phyloP scores from a whole-genome alignment of 768 basidiomycete genomes.

The Favolaschia claudopus region DNA sequence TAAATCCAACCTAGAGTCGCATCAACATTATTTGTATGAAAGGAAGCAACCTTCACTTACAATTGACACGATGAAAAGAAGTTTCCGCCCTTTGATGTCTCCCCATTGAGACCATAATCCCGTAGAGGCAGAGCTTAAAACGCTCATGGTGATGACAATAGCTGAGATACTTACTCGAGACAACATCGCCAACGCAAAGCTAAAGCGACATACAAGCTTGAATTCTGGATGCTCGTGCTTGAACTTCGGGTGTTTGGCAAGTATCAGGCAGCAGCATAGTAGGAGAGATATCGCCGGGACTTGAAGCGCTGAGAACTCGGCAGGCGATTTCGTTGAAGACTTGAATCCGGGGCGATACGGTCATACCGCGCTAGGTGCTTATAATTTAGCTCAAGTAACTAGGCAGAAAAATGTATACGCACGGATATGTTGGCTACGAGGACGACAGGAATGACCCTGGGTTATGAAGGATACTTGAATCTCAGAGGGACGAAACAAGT shows the following conservation, averaged over 20 bases:
- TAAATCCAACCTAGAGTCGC: conserved; percentile 53
- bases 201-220: conserved; percentile 59
- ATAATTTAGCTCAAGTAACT: no score
- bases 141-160: conserved; percentile 79
- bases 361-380: no score
- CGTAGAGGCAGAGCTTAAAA: conserved; percentile 81
- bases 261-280: no score
- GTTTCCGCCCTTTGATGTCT: conserved; percentile 79
- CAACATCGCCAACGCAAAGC: conserved; percentile 2
- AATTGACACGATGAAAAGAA: conserved; percentile 70
- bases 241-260: conserved; percentile 57
- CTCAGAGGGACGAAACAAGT: no score
- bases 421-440: no score
- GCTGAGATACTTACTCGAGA: conserved; percentile 40
- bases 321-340: no score
- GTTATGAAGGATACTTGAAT: no score
- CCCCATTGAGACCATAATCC: conserved; percentile 89
- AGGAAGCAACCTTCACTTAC: conserved; percentile 26
- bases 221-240: conserved; percentile 74
- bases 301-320: no score
- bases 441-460: no score
- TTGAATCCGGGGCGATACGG: no score
- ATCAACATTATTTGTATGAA: background rate
- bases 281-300: no score
- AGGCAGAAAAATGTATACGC: no score